These are phyloP conservation scores for Lepiota venenata DNA, from an alignment of 768 basidiomycete genomes.

Conservation along the genomic window DNA sequence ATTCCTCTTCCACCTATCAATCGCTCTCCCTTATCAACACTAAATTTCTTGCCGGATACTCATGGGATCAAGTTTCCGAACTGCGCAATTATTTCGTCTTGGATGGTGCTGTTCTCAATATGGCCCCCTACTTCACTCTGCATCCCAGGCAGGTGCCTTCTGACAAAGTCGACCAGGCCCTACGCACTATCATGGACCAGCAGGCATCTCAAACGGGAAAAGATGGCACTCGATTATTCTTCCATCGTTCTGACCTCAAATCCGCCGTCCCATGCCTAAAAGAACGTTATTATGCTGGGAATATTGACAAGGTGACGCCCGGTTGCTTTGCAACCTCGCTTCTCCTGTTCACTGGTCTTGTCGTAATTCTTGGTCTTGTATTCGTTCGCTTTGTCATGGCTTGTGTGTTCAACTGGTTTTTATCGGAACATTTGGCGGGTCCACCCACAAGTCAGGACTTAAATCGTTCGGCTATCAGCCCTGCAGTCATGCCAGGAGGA, in stretches of 20 bases:
- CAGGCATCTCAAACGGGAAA: conserved; percentile 58
- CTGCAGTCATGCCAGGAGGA: conserved; percentile 94
- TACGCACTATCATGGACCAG: conserved; percentile 67
- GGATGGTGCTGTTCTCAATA: conserved; percentile 92
- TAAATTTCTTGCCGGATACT: conserved; percentile 73
- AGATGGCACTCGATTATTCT: conserved; percentile 89
- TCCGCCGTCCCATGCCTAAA: conserved; percentile 76
- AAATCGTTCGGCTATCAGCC: conserved; percentile 83
- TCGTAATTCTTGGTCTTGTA: conserved; percentile 89
- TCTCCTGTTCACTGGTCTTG: conserved; percentile 85
- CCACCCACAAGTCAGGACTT: conserved; percentile 71
- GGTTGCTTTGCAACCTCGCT: conserved; percentile 92
- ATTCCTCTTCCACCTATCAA: conserved; percentile 50
- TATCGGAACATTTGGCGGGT: conserved; percentile 78
- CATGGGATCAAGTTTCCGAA: conserved; percentile 83
- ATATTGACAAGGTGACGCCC: conserved; percentile 95
- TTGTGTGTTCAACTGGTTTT: conserved; percentile 94
- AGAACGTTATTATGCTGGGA: conserved; percentile 87
- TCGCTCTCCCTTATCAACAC: conserved; percentile 68
- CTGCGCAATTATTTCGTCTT: conserved; percentile 79
- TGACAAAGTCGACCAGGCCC: conserved; percentile 79
- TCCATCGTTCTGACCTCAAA: conserved; percentile 60
- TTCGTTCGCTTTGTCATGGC: conserved; percentile 95
- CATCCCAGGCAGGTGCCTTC: conserved; percentile 64
- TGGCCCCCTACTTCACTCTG: conserved; percentile 77